phyloP scores from a whole-genome alignment of 768 basidiomycete species.

The Lentinula guzmanii region DNA sequence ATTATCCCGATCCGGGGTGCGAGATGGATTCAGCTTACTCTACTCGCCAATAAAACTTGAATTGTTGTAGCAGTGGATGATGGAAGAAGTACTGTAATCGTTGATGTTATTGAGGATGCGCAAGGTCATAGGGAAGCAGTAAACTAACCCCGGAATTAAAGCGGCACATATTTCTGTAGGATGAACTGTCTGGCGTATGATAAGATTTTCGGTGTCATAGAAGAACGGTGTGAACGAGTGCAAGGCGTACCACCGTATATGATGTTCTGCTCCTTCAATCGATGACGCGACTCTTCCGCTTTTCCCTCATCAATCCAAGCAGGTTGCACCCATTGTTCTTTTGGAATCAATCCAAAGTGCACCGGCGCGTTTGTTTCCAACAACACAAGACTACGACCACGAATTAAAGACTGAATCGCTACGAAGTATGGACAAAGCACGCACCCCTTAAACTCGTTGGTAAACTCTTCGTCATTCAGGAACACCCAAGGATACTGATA shows the following conservation, averaged over 20 bases:
- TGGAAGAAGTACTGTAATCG: conserved; percentile 59
- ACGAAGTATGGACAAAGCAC: conserved; percentile 6
- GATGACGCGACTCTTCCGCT: conserved; percentile 43
- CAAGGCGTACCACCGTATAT: conserved; percentile 40
- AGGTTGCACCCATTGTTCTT: conserved; percentile 63
- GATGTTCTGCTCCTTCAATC: conserved; percentile 42
- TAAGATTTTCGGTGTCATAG: background rate
- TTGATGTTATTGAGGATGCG: conserved; percentile 39
- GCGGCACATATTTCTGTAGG: conserved; percentile 73
- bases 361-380: conserved; percentile 36
- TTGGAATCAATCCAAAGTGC: conserved; percentile 50
- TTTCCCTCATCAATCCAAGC: conserved; percentile 64
- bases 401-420: background rate
- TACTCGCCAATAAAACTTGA: conserved; percentile 59
- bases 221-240: background rate
- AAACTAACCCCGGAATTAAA: conserved; percentile 57
- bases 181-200: background rate
- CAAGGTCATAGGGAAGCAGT: conserved; percentile 6
- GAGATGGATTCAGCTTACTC: conserved; percentile 29
- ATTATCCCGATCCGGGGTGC: conserved; percentile 24
- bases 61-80: conserved; percentile 51
- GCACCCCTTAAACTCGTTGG: conserved; percentile 51
- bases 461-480: conserved; percentile 63
- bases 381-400: conserved; percentile 24
- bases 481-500: conserved; percentile 68